Base-by-base conservation (phyloP, 306 rosid species). In the Acacia melanoxylon region DNA sequence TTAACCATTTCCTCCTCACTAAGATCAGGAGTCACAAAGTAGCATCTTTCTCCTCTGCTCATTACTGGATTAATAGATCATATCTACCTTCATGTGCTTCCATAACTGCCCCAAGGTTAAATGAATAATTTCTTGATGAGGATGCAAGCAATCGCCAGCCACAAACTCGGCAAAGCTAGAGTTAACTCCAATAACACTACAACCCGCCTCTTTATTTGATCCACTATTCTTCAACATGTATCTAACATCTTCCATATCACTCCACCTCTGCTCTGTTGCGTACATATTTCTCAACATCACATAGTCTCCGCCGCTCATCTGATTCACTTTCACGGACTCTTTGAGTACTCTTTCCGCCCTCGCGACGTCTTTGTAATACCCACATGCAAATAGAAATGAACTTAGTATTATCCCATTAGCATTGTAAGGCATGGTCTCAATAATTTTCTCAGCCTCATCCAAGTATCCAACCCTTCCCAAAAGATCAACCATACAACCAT, bases 401-500 rank as follows among this genome's bases (percentile, higher is more conserved):
- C 31, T 29, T 29, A 29, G 74, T 80, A 93, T 93, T 75, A 88
- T 89, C 73, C 81, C 97, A 61, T 91, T 90, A 67, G 87, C 87
- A 78, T 78, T 59, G 27, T 81, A 90, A 63, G 97, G 98, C 94
- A 93, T 91, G 78, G 54, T 44, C 65, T 71, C 54, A 37, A 94
- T 89, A 82, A 90, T 45, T 15, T 82, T 83, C 78, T 94, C 94
- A 27, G 91, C 97, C 81, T 93, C 94, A 66, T 88, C 91, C 85
- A 93, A 88, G 82, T 86, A 85, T 52, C 97, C 97, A 4, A 88
- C 93, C 78, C 90, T 89, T 48, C 97, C 97, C 14, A 93, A 77
- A 80, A 93, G 90, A 86, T 91, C 92, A 46, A 90, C 80, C 93
- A 93, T 86, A 52, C 97, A 93, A 48, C 97, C 93, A 67, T 90